These are phyloP conservation scores for Pestalotiopsis fici DNA, from an alignment of 2,329 filamentous ascomycete genomes.

Conservation along the genomic window DNA sequence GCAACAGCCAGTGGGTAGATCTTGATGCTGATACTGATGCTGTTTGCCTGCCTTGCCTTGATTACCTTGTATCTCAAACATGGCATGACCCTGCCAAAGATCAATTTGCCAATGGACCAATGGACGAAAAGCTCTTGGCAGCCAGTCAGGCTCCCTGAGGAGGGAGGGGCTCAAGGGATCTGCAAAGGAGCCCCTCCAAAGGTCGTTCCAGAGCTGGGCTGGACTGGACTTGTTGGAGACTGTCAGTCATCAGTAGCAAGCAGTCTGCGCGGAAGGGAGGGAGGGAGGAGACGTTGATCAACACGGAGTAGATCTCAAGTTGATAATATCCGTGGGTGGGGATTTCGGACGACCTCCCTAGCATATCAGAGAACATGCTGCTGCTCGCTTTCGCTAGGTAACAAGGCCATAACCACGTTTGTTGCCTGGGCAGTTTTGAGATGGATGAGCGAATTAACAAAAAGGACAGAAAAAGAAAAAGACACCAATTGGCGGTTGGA, in stretches of 20 bases:
- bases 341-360: not conserved
- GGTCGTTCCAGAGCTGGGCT: not conserved
- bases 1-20: too few species aligned
- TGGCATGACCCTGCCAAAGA: not conserved
- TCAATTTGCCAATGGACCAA: not conserved
- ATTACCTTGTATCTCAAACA: not conserved
- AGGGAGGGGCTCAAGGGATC: not conserved
- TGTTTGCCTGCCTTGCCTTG: not conserved
- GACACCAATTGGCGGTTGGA: not conserved
- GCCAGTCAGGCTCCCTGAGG: not conserved
- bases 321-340: not conserved
- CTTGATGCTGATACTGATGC: too few species aligned
- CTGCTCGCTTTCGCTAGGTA: not conserved
- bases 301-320: constrained; percentile 1
- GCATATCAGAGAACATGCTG: not conserved
- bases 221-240: not conserved
- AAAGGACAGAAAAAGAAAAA: not conserved
- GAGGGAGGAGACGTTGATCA: not conserved
- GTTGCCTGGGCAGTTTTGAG: not conserved
- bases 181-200: not conserved
- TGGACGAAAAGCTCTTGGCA: not conserved
- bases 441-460: not conserved
- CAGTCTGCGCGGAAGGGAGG: not conserved
- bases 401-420: not conserved
- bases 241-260: not conserved